phyloP scores from a whole-genome alignment of 352 stramenopile species.

The Pythium dissotocum region DNA sequence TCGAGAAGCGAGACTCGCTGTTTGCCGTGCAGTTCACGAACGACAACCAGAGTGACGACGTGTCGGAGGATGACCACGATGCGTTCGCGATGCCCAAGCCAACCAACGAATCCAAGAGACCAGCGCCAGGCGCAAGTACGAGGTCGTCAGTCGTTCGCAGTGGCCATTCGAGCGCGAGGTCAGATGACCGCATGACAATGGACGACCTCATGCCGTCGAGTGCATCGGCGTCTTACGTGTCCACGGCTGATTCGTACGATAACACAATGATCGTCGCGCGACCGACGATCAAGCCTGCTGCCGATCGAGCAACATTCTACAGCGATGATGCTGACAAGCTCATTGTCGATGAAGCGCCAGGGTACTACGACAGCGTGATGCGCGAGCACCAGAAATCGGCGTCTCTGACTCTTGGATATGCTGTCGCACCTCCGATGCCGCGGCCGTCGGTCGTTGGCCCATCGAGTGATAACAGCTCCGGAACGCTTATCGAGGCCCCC shows the following conservation, averaged over 20 bases:
- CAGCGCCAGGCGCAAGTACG: too few species aligned
- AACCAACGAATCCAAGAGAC: slow-evolving; percentile 2
- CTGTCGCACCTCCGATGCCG: slow-evolving; percentile 8
- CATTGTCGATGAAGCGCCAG: slow-evolving; percentile 59
- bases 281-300: slow-evolving; percentile 7
- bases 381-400: neutral
- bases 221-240: slow-evolving; percentile 19
- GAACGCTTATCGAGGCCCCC: slow-evolving; percentile 44
- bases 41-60: slow-evolving; percentile 15
- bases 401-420: slow-evolving; percentile 2
- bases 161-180: neutral
- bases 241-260: slow-evolving; percentile 1
- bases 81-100: slow-evolving; percentile 19
- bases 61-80: slow-evolving; percentile 10
- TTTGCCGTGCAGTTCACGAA: slow-evolving; percentile 29
- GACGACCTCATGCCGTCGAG: slow-evolving; percentile 19
- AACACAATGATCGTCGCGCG: slow-evolving; percentile 1
- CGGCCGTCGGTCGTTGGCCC: slow-evolving; percentile 13
- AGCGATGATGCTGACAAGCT: slow-evolving; percentile 37
- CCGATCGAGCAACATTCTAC: slow-evolving; percentile 26
- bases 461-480: slow-evolving; percentile 33
- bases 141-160: neutral
- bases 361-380: slow-evolving; percentile 49
- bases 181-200: slow-evolving; percentile 12
- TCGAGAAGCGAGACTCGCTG: slow-evolving; percentile 14